phyloP scores from a whole-genome alignment of 176 grass and related monocot genomes.

The Oryza officinalis region DNA sequence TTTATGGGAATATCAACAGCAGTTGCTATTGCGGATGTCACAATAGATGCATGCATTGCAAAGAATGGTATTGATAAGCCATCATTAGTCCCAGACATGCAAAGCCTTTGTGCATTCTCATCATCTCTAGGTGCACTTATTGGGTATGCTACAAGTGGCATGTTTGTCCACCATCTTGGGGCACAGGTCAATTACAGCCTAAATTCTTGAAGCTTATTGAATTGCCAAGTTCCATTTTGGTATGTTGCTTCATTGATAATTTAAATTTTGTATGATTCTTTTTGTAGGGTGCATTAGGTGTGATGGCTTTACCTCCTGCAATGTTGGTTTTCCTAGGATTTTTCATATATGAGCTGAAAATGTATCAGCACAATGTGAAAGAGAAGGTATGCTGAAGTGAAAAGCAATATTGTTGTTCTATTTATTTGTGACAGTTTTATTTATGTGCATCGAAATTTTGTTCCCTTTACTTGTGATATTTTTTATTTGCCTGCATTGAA shows the following conservation, averaged over 20 bases:
- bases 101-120: constrained; percentile 74
- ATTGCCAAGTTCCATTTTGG: constrained; percentile 14
- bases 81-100: constrained; percentile 77
- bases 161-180: constrained; percentile 74
- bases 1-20: constrained; percentile 69
- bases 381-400: constrained; percentile 62
- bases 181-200: constrained; percentile 53
- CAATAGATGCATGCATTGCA: constrained; percentile 87
- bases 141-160: constrained; percentile 73
- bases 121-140: constrained; percentile 84
- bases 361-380: constrained; percentile 50
- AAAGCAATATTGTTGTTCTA: background rate
- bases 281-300: constrained; percentile 63
- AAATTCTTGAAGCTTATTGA: background rate
- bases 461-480: background rate
- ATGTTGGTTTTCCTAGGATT: constrained; percentile 70
- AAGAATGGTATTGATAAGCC: constrained; percentile 94
- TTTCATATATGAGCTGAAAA: constrained; percentile 69
- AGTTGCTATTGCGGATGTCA: constrained; percentile 82
- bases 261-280: background rate
- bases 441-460: background rate
- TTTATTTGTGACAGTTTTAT: constrained; percentile 2
- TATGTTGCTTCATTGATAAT: constrained; percentile 13
- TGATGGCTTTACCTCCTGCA: constrained; percentile 68
- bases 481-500: background rate